phyloP scores from a whole-genome alignment of 2,329 filamentous ascomycete genomes.

The Phialophora chinensis region DNA sequence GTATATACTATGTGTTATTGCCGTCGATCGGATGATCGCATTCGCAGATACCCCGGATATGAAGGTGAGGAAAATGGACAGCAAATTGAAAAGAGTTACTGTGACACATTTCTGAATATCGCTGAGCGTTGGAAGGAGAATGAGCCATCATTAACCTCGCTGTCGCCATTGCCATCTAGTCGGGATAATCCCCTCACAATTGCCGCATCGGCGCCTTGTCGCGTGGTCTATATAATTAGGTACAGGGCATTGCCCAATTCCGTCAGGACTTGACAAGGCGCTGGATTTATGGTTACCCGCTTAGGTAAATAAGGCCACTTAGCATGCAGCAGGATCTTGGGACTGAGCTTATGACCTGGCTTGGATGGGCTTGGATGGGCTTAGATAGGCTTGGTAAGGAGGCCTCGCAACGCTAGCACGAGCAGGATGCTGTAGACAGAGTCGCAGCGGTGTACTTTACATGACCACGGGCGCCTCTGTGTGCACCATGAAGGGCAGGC shows the following conservation, averaged over 20 bases:
- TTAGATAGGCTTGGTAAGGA: background rate
- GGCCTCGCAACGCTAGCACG: background rate
- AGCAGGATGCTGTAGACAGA: too few species aligned
- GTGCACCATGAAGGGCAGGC: background rate
- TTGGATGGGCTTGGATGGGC: background rate
- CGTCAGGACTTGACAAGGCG: background rate
- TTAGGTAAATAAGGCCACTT: background rate
- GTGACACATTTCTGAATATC: background rate
- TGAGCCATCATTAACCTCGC: background rate
- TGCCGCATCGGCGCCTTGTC: background rate
- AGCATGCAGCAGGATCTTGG: background rate
- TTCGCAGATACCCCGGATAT: slow-evolving; percentile 36
- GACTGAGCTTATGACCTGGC: background rate
- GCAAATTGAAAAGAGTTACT: slow-evolving; percentile 1
- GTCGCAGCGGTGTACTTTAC: background rate
- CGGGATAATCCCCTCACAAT: background rate
- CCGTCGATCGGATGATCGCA: slow-evolving; percentile 35
- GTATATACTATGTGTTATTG: slow-evolving; percentile 35
- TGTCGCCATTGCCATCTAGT: background rate
- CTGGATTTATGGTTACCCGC: background rate
- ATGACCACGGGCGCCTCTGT: background rate
- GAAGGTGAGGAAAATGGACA: slow-evolving; percentile 9
- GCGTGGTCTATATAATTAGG: slow-evolving; percentile 2
- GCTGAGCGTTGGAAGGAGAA: background rate
- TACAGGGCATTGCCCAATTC: background rate